phyloP scores from a whole-genome alignment of 805 yeast species.

The Lipomyces yamadae region DNA sequence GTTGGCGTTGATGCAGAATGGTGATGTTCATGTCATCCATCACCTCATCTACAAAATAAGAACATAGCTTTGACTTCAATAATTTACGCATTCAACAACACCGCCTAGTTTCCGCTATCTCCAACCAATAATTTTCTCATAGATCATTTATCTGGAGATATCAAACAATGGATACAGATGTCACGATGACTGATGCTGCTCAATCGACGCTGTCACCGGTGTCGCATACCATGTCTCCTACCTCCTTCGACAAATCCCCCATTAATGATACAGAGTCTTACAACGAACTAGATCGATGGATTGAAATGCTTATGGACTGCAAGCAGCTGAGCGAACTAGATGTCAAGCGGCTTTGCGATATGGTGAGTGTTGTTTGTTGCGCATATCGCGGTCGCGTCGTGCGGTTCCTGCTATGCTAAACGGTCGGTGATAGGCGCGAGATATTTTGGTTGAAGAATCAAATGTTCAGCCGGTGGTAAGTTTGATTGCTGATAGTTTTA shows the following conservation, averaged over 20 bases:
- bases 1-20: too few species aligned
- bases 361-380: constrained; percentile 51
- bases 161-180: constrained; percentile 30
- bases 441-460: constrained; percentile 76
- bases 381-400: constrained; percentile 41
- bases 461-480: constrained; percentile 87
- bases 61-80: too few species aligned
- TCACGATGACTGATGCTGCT: constrained; percentile 34
- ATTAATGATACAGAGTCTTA: constrained; percentile 44
- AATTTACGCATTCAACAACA: too few species aligned
- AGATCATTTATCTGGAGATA: constrained; percentile 1
- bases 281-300: constrained; percentile 84
- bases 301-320: constrained; percentile 75
- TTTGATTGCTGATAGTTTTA: not conserved
- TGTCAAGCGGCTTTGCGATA: constrained; percentile 77
- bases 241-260: constrained; percentile 25
- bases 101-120: not conserved
- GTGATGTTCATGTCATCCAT: too few species aligned
- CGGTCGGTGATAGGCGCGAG: constrained; percentile 56
- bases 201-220: constrained; percentile 31
- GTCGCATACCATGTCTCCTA: constrained; percentile 28
- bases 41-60: too few species aligned
- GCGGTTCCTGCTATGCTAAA: not conserved
- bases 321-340: constrained; percentile 81
- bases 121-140: not conserved